Conservation (phyloP, 805 yeast species). For the Saccharomycopsis selenospora region DNA sequence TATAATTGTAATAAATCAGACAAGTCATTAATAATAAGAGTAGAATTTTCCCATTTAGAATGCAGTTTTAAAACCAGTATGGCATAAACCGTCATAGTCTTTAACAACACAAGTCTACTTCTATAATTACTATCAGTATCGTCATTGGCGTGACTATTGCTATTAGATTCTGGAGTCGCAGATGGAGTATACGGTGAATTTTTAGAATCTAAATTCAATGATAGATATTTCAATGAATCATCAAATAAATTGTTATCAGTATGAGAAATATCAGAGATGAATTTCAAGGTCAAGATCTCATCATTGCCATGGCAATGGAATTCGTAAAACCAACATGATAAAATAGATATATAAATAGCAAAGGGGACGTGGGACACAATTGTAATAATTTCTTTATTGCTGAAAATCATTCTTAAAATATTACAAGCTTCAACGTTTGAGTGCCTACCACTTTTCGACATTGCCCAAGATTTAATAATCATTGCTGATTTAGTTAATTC, state of each 20-base stretch:
- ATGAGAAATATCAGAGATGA: background rate
- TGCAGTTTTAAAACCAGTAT: background rate
- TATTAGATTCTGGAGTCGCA: too few species aligned
- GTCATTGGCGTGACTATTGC: background rate
- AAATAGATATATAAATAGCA: slow-evolving; percentile 18
- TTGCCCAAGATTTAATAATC: slow-evolving; percentile 25
- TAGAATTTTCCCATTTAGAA: background rate
- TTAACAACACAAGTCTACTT: background rate
- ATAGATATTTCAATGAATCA: too few species aligned
- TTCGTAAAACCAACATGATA: slow-evolving; percentile 22
- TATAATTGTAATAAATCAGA: too few species aligned
- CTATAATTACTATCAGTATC: background rate
- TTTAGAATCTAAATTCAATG: too few species aligned
- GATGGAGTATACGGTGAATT: too few species aligned
- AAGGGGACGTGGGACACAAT: slow-evolving; percentile 25
- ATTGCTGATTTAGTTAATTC: slow-evolving; percentile 21
- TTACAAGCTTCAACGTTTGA: slow-evolving; percentile 26
- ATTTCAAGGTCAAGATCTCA: background rate
- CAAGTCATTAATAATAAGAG: background rate
- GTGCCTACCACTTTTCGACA: slow-evolving; percentile 26
- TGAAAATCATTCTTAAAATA: slow-evolving; percentile 25
- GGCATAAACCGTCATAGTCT: background rate
- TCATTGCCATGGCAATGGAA: background rate
- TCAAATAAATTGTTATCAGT: too few species aligned
- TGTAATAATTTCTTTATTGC: slow-evolving; percentile 23